Base-by-base conservation (phyloP, 192 early-diverging fungal genomes). In the Chytriomyces hyalinus region DNA sequence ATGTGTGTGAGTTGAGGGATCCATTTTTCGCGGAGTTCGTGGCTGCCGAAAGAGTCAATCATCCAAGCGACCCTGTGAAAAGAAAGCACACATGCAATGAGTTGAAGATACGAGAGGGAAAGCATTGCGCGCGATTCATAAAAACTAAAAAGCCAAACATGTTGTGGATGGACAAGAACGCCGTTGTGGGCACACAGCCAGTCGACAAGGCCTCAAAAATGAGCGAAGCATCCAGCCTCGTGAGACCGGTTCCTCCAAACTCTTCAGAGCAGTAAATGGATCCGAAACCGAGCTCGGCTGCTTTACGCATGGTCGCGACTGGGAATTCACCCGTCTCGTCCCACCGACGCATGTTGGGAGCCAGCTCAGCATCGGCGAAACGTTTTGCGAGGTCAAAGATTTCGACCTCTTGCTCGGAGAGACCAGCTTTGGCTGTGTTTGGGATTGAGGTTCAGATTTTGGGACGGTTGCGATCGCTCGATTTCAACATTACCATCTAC, bases 91-190 rank as follows among this genome's bases (percentile, higher is more conserved):
- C 17, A 66, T 73, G 10, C 11, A 22, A 5, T 43, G 13, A n/a
- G 61, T 36, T 36, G 36, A 36, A 36, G 36, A 36, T 36, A 4
- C 36, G 36, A 36, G 36, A 4, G 36, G 24, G 24, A 26, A 36
- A 36, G 36, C 36, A 36, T 36, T 36, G 36, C 36, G 36, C 24
- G 36, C 36, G 36, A 36, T 36, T 36, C 36, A 36, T 36, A 0
- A 11, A 36, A 73, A 13, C 46, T 3, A 64, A 59, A 64, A 20
- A 49, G 49, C 69, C 68, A 61, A 75, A 75, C 77, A 78, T 78
- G 70, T 90, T 90, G 79, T 90, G 89, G 61, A 90, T 90, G 63
- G 79, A 81, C 43, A 90, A 77, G 70, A 86, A 88, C 11, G 89
- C 89, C 17, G 87, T 86, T 3, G 86, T 89, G n/a, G 71, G 49